Evolutionary conservation across 331 rosid species (phyloP).

Genomic region (Erythrophleum ivorense): DNA sequence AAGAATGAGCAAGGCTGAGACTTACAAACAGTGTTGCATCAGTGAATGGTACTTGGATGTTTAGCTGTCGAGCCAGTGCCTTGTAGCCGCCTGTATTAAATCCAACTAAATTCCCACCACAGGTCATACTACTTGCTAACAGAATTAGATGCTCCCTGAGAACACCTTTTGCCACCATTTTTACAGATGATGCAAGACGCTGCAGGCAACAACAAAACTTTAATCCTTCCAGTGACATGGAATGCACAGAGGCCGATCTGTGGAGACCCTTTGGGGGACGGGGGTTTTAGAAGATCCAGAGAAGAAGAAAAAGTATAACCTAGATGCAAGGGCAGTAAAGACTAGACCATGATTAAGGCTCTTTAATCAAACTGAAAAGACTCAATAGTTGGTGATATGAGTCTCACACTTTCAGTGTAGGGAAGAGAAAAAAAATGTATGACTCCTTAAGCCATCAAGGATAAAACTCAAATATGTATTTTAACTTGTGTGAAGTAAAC

Average conservation of each 20-base stretch:
- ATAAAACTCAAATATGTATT: background rate
- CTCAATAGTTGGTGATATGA: constrained; percentile 5
- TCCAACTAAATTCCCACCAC: constrained; percentile 85
- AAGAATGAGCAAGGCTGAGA: constrained; percentile 26
- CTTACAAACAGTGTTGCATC: constrained; percentile 93
- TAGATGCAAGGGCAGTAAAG: constrained; percentile 3
- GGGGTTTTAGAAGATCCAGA: background rate
- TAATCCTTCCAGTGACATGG: background rate
- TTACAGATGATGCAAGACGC: constrained; percentile 88
- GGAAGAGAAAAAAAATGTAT: background rate
- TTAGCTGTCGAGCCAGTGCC: constrained; percentile 71
- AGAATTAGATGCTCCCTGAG: constrained; percentile 92
- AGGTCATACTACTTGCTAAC: constrained; percentile 91
- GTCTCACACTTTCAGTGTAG: background rate
- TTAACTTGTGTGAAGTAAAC: background rate
- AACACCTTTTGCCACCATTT: constrained; percentile 93
- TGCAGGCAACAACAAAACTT: constrained; percentile 45
- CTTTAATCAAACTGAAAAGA: constrained; percentile 23
- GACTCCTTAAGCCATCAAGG: background rate
- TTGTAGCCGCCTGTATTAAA: constrained; percentile 87
- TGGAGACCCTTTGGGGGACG: background rate
- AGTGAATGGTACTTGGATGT: constrained; percentile 88
- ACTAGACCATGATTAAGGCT: constrained; percentile 24
- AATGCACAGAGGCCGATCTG: background rate
- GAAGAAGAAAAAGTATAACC: background rate